Percentiles rank a stretch among this genome's conserved stretches.
These are phyloP conservation scores for Poronia punctata DNA, from an alignment of 495 filamentous ascomycete genomes.

Conservation along the genomic window DNA sequence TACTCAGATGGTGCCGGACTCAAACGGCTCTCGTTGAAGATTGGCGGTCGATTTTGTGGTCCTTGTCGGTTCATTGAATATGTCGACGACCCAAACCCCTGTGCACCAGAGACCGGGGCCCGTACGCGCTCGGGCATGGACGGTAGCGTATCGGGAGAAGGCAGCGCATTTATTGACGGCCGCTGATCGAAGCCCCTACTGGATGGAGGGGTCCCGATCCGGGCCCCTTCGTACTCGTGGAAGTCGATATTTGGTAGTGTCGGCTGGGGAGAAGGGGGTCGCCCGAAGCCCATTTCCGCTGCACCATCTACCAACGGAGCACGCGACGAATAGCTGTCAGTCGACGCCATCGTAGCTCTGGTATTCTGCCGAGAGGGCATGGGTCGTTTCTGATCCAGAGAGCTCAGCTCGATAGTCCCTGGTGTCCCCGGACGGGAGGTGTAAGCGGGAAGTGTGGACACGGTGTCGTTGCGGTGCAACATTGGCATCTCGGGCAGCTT, in stretches of 20 bases:
- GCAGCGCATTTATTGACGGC: conserved; percentile 10
- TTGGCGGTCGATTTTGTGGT: conserved; percentile 7
- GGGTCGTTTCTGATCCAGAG: conserved; percentile 40
- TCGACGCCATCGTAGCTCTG: conserved; percentile 26
- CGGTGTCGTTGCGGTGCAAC: conserved; percentile 59
- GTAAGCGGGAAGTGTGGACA: conserved; percentile 58
- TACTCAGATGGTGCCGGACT: conserved; percentile 14
- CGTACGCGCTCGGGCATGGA: conserved; percentile 24
- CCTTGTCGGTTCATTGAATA: conserved; percentile 2
- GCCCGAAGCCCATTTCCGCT: conserved; percentile 52
- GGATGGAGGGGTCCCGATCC: conserved; percentile 26
- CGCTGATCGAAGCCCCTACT: conserved; percentile 38
- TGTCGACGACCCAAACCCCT: conserved; percentile 14
- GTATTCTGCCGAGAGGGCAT: conserved; percentile 28
- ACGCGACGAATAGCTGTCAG: conserved; percentile 44
- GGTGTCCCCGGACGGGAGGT: conserved; percentile 49
- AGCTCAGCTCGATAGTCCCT: conserved; percentile 40
- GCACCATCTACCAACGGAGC: conserved; percentile 53
- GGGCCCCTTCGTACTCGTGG: conserved; percentile 27
- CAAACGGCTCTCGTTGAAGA: conserved; percentile 17
- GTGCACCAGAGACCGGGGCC: conserved; percentile 21
- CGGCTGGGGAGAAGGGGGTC: conserved; percentile 38
- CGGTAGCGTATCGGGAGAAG: conserved; percentile 25
- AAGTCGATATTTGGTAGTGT: conserved; percentile 33
- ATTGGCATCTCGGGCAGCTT: conserved; percentile 52